Evolutionary conservation across 768 basidiomycete genomes (phyloP).

Genomic region (Trametes meyenii): DNA sequence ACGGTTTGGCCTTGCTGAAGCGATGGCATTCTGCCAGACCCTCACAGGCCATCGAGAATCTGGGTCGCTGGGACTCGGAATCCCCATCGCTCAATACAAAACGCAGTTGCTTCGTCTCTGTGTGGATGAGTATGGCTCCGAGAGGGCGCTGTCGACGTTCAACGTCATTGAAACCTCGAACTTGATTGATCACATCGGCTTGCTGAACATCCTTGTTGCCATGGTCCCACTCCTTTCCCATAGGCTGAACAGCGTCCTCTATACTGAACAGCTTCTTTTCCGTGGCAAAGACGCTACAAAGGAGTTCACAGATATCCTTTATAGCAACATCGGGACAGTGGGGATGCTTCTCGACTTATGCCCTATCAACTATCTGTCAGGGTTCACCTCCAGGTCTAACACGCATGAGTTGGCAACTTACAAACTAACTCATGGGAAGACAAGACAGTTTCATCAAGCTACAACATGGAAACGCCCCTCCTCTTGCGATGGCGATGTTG

Average conservation of each 20-base stretch:
- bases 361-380: conserved; percentile 44
- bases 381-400: conserved; percentile 44
- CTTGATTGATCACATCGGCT: conserved; percentile 48
- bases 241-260: conserved; percentile 36
- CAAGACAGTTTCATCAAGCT: conserved; percentile 40
- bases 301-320: conserved; percentile 37
- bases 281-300: conserved; percentile 33
- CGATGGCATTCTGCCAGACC: conserved; percentile 40
- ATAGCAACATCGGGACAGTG: conserved; percentile 45
- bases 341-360: conserved; percentile 45
- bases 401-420: conserved; percentile 40
- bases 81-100: conserved; percentile 42
- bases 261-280: conserved; percentile 46
- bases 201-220: conserved; percentile 23
- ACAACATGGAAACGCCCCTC: conserved; percentile 42
- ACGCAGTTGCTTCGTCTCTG: conserved; percentile 36
- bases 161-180: conserved; percentile 54
- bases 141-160: conserved; percentile 39
- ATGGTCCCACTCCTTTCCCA: conserved; percentile 41
- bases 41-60: background rate
- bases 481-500: conserved; percentile 26
- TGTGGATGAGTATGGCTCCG: conserved; percentile 34
- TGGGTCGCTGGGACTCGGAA: background rate
- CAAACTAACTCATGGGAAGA: background rate
- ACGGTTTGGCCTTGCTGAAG: conserved; percentile 9